Conservation (phyloP, 2,329 filamentous ascomycete species). For the Aspergillus candidus region DNA sequence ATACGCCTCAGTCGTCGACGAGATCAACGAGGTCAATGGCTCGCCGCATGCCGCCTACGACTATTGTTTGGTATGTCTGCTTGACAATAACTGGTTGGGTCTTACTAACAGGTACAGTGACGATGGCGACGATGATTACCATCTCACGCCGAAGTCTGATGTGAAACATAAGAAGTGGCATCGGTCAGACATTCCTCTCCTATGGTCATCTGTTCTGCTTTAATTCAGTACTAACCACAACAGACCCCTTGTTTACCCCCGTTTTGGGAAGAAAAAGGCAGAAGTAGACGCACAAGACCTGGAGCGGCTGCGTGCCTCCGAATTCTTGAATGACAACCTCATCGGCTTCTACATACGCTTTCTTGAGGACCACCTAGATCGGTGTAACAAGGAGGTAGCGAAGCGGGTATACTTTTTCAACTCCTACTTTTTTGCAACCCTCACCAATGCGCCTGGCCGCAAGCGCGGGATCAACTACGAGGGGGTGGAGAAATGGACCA, state of each 20-base stretch:
- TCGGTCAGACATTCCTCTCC: constrained; percentile 7
- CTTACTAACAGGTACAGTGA: constrained; percentile 10
- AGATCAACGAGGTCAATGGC: constrained; percentile 29
- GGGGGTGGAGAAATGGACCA: constrained; percentile 80
- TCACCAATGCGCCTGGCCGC: constrained; percentile 56
- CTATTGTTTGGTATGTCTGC: constrained; percentile 16
- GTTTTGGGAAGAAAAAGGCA: constrained; percentile 41
- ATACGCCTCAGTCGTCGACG: constrained; percentile 5
- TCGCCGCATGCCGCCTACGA: constrained; percentile 13
- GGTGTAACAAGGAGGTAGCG: constrained; percentile 50
- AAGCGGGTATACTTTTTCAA: constrained; percentile 81
- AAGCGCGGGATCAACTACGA: constrained; percentile 67
- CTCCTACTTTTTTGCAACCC: constrained; percentile 79
- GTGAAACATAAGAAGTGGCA: constrained; percentile 19
- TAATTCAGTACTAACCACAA: constrained; percentile 4
- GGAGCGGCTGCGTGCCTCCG: constrained; percentile 68
- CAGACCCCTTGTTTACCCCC: constrained; percentile 41
- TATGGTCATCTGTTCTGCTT: neutral
- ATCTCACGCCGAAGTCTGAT: constrained; percentile 3
- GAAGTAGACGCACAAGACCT: constrained; percentile 47
- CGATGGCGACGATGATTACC: constrained; percentile 13
- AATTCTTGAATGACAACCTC: constrained; percentile 89
- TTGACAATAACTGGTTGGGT: neutral
- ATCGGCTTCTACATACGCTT: constrained; percentile 81
- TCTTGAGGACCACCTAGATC: constrained; percentile 57